Percentiles rank a stretch among this genome's conserved stretches.
Evolutionary conservation across 805 yeast genomes (phyloP).

Genomic region (Isabelozyma rhagii): DNA sequence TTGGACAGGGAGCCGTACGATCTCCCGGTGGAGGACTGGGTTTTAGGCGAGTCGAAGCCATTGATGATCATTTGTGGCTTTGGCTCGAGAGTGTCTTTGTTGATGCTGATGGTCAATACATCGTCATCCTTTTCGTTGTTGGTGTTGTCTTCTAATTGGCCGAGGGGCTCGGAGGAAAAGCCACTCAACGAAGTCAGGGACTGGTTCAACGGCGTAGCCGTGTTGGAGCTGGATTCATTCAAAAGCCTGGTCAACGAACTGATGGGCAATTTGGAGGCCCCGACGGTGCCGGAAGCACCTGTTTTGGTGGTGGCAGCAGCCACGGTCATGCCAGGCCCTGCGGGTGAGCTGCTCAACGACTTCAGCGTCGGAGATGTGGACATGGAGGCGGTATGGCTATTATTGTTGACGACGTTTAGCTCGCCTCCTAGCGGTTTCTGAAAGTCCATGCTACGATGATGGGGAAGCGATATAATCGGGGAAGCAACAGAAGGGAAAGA

Average conservation of each 20-base stretch:
- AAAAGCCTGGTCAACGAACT: conserved; percentile 36
- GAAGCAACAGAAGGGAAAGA: background rate
- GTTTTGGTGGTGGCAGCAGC: conserved; percentile 3
- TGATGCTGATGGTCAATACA: background rate
- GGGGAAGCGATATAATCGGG: background rate
- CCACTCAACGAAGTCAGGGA: conserved; percentile 8
- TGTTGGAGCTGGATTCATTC: conserved; percentile 27
- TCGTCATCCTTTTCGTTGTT: background rate
- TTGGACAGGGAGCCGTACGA: background rate
- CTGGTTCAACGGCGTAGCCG: conserved; percentile 9
- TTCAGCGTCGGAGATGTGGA: background rate
- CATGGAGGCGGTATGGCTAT: background rate
- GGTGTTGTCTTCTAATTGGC: background rate
- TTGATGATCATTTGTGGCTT: conserved; percentile 7
- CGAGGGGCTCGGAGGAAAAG: background rate
- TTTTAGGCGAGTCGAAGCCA: conserved; percentile 7
- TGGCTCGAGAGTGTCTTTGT: conserved; percentile 1
- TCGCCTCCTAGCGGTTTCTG: background rate
- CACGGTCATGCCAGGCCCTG: background rate
- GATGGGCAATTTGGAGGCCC: conserved; percentile 20
- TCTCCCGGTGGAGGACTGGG: background rate
- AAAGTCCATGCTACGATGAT: background rate
- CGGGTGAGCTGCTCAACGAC: background rate
- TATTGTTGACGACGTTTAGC: background rate
- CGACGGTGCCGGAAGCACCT: conserved; percentile 1